Base-by-base conservation (phyloP, 148 eudicot species). In the Rhododendron griersonianum region DNA sequence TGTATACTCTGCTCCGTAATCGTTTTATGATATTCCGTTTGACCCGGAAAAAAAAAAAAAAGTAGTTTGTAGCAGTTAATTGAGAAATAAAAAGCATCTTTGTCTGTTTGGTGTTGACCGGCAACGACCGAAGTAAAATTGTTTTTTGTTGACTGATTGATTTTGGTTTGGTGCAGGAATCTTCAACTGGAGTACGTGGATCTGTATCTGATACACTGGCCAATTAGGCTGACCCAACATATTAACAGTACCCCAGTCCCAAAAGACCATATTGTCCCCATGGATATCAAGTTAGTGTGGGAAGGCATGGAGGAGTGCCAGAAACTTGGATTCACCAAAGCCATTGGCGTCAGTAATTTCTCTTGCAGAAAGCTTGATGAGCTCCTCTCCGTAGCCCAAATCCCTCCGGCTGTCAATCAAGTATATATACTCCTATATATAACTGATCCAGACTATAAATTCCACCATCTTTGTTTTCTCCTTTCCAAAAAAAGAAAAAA, bases 321-420 rank as follows among this genome's bases (percentile, higher is more conserved):
- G 23, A 87, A 89, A 83, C 91, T 95, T 37, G 97, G 97, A 33
- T 90, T 95, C 39, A 90, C 96, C 14, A 95, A 90, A 84, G 90
- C 87, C 80, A 93, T 95, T 82, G 98, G 98, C 65, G 97, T 95
- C 45, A 94, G 98, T 84, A 95, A 95, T 76, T 95, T 93, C 89
- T 87, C 92, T 59, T 88, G 91, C 76, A 87, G 87, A 80, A 93
- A 90, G 87, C 90, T 95, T 5, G 85, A 87, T 2, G 75, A 91
- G 53, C 90, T 95, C 65, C 86, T 95, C 78, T 83, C 92, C 7
- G 25, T 84, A 47, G 93, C 98, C 74, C 89, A 90, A 78, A 95
- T 94, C 44, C 95, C 94, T 4, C 98, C 98, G 1, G 93, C 95
- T 39, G 92, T 92, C 50, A 94, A 95, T 85, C 98, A 95, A 91